phyloP scores from a whole-genome alignment of 257 asterid species.

The Nicotiana tabacum region DNA sequence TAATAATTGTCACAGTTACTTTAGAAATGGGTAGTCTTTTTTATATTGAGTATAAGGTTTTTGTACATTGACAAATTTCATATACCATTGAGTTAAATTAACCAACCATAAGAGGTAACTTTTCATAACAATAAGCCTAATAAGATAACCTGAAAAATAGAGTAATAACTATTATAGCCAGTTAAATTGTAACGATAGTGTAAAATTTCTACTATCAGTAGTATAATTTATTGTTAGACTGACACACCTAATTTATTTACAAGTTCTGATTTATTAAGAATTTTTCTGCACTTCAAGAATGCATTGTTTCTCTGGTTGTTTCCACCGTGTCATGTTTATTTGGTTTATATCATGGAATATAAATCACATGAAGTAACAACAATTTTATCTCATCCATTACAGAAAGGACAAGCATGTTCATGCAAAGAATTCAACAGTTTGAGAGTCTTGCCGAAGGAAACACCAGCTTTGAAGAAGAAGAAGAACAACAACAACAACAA shows the following conservation, averaged over 20 bases:
- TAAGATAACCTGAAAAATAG: not conserved
- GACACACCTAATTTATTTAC: no score
- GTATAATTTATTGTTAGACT: no score
- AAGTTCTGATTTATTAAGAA: no score
- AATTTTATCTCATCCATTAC: not conserved
- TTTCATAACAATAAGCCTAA: not conserved
- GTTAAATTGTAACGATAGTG: not conserved
- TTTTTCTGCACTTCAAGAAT: no score
- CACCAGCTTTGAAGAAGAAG: not conserved
- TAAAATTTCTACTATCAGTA: no score
- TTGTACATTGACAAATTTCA: no score
- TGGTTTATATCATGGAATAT: not conserved
- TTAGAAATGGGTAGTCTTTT: not conserved
- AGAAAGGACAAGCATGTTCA: constrained; percentile 31
- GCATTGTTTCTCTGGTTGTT: no score
- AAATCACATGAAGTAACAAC: not conserved
- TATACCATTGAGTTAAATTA: not conserved
- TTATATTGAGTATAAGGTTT: not conserved
- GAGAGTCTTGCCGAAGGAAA: constrained; percentile 15
- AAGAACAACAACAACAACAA: not conserved
- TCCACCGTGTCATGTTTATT: no score
- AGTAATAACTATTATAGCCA: not conserved
- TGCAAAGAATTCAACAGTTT: constrained; percentile 24
- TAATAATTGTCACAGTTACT: not conserved
- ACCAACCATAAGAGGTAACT: not conserved